Evolutionary conservation across 2,329 filamentous ascomycete species (phyloP), one percentile per base, ranked within the genome.

Genomic region (Trichoderma aggressivum): DNA sequence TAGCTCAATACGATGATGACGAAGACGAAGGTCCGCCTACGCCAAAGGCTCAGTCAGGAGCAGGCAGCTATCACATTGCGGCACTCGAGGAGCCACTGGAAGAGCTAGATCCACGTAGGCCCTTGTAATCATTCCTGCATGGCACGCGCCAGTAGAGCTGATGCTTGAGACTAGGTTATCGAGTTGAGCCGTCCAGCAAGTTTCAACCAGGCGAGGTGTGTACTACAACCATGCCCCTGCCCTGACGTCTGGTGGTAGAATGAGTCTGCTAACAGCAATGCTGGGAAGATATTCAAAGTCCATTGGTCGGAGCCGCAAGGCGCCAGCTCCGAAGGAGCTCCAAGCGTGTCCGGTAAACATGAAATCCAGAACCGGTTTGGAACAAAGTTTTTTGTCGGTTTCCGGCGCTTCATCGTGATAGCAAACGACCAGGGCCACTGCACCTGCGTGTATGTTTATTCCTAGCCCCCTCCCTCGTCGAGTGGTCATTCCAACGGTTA

Each of bases 331-430:
- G 79, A 80, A 12, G 75, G 74, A 50, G 70, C 78, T 3, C 74
- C 76, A 1, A 79, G 77, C 12, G 76, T 82, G 7, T 81, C 79
- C 8, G 80, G 77, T 28, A 78, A 75, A 53, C 76, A 79, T 6
- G 80, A 78, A 34, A 79, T 79, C 26, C 78, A 78, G 61, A 81
- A 81, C 36, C 77, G 77, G 36, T 78, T 78, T 58, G 77, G 79
- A 16, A 80, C 80, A 10, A 79, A 77, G 16, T 84, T 87, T 55
- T 85, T 85, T 71, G 79, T 84, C 21, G 85, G 85, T 1, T 84
- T 86, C 68, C 83, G 87, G 5, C 84, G 87, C 4, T 89, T 89
- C 70, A 84, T 89, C 53, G 83, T 89, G 5, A 80, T 88, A 18
- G 82, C 80, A 1, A 86, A 83, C 62, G 83, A 86, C 30, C 80